These are phyloP conservation scores for Solanum habrochaites DNA, from an alignment of 257 asterid species.

Conservation along the genomic window DNA sequence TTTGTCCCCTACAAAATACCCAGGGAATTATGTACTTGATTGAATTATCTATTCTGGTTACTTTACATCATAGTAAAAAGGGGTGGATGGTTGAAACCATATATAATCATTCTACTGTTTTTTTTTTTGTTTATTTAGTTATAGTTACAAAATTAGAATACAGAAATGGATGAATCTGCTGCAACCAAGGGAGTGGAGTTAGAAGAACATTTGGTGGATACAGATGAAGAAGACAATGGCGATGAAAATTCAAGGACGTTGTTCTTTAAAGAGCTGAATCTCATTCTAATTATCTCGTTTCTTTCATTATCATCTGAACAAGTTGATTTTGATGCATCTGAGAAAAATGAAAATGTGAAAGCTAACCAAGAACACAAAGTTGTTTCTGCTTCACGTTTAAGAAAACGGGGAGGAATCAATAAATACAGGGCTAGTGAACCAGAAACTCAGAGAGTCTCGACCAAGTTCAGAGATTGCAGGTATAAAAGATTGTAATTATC, in stretches of 20 bases:
- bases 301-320: conserved; percentile 26
- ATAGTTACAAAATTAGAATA: background rate
- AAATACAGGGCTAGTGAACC: background rate
- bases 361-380: background rate
- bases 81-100: too few species aligned
- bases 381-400: background rate
- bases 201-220: background rate
- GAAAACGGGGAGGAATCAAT: background rate
- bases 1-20: background rate
- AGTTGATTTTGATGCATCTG: background rate
- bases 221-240: background rate
- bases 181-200: background rate
- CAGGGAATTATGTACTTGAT: background rate
- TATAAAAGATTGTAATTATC: background rate
- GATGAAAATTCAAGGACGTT: background rate
- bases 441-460: background rate
- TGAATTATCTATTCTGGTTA: too few species aligned
- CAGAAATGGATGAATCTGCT: conserved; percentile 2
- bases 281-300: conserved; percentile 25
- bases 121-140: too few species aligned
- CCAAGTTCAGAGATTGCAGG: conserved; percentile 17
- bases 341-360: background rate
- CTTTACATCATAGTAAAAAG: too few species aligned
- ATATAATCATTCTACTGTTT: too few species aligned
- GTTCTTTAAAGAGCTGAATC: conserved; percentile 24